phyloP scores from a whole-genome alignment of 139 green algal species.

The Micractinium sp. region DNA sequence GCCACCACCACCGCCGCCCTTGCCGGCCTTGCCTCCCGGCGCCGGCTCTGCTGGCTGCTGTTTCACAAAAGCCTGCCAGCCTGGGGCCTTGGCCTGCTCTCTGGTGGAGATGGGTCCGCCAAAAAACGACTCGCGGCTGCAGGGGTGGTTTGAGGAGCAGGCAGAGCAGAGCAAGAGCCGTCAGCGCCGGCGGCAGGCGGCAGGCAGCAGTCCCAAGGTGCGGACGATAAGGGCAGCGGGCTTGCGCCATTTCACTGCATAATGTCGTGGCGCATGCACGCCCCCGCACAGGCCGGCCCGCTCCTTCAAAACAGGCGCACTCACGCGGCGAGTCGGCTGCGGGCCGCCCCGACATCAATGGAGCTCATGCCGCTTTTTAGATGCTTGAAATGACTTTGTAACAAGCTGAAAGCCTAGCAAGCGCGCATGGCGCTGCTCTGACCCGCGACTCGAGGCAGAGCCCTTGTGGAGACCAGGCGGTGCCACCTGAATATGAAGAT shows the following conservation, averaged over 20 bases:
- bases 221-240: no score
- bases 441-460: not conserved
- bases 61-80: slow-evolving; percentile 26
- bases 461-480: not conserved
- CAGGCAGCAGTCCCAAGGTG: no score
- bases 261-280: no score
- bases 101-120: slow-evolving; percentile 33
- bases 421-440: no score
- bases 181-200: no score
- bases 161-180: no score
- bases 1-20: not conserved
- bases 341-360: not conserved
- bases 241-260: no score
- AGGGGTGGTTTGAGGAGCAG: not conserved
- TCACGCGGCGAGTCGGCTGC: slow-evolving; percentile 31
- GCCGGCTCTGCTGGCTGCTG: not conserved
- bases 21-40: not conserved
- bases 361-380: not conserved
- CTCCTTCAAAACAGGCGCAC: not conserved
- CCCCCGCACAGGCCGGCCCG: no score
- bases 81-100: slow-evolving; percentile 16
- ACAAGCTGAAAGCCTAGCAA: no score
- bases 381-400: no score
- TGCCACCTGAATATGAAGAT: not conserved
- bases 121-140: slow-evolving; percentile 42